Evolutionary conservation across 116 monocot species (phyloP), one percentile per base, ranked within the genome.

Genomic region (Papilionanthe hybrid): DNA sequence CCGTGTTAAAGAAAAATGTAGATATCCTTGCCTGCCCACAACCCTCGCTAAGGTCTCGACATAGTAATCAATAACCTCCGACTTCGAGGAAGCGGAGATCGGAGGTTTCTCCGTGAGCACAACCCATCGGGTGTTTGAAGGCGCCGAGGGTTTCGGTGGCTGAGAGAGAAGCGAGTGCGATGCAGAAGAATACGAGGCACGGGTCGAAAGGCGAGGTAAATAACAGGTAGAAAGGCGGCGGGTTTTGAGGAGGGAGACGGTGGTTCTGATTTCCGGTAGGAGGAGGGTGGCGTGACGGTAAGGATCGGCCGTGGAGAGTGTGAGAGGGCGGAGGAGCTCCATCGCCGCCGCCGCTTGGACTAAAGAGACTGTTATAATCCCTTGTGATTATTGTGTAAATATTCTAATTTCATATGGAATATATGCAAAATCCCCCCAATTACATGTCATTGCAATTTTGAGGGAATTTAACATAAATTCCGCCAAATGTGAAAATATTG

Each of bases 1-100:
- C 32, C 3, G 32, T 32, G 17, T 11, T 8, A 25, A 66, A 81
- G 3, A 42, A 47, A 11, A 84, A 27, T 9, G 8, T 22, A 2
- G 2, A 79, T 22, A 10, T 5, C 77, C 72, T 69, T 48, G 77
- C 96, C 90, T 90, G 72, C 91, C 91, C 12, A 96, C 72, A 80
- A 96, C 91, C 79, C 72, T 86, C 72, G 93, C 87, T 55, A 96
- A 85, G 55, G 87, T 88, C 63, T 72, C 76, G 43, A 91, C 96
- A 41, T 89, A 93, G 83, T 91, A 90, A 75, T 96, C 90, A 27
- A 93, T 58, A 22, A 90, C 71, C 75, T 93, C 96, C 22, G 84
- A 73, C 78, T 84, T 93, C 47, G 93, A 84, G 23, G 71, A 47
- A 0, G 67, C 83, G 4, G 42, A 72, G 41, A 67, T 56, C 11